Base-by-base conservation (phyloP, 2,329 filamentous ascomycete species). In the Talaromyces funiculosus region DNA sequence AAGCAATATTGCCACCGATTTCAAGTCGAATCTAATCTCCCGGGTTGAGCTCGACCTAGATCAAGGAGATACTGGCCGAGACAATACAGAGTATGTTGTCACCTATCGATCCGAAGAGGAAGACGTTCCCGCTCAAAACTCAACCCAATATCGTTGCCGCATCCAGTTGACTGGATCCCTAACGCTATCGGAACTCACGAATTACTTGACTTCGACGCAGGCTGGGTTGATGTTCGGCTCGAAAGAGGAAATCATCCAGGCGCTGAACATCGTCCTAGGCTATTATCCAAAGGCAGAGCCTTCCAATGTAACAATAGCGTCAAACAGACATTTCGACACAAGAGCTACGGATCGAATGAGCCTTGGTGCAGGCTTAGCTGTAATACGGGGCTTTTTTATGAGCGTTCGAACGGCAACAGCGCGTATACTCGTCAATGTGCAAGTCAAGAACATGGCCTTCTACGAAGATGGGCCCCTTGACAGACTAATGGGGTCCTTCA, bases 401-500 rank as follows among this genome's bases (percentile, higher is more conserved):
- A 87, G 84, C 66, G 81, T 85, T 31, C 82, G 86, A 4, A 79
- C 82, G 1, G 81, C 83, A 3, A 82, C 83, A 12, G 80, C 78
- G 35, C 78, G 84, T 3, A 73, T 88, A 3, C 67, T 88, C 0
- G 70, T 87, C 12, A 88, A 89, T 61, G 74, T 87, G 3, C 86
- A 88, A 61, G 83, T 87, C 33, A 82, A 82, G 7, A 81, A 81
- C 42, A 78, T 79, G 3, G 82, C 84, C 0, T 87, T 85, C 67
- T 85, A 84, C 69, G 77, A 82, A 63, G 66, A 77, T 2, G 76
- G 76, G 0, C 70, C 73, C 2, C 69, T 86, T 20, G 61, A 55
- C 2, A 33, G 65, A 0, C 61, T 81, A 0, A 76, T 82, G 12
- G 37, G 57, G 35, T 10, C 35, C 2, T 38, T 38, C 6, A 38